phyloP scores from a whole-genome alignment of 345 rosid species.

The Populus alba region DNA sequence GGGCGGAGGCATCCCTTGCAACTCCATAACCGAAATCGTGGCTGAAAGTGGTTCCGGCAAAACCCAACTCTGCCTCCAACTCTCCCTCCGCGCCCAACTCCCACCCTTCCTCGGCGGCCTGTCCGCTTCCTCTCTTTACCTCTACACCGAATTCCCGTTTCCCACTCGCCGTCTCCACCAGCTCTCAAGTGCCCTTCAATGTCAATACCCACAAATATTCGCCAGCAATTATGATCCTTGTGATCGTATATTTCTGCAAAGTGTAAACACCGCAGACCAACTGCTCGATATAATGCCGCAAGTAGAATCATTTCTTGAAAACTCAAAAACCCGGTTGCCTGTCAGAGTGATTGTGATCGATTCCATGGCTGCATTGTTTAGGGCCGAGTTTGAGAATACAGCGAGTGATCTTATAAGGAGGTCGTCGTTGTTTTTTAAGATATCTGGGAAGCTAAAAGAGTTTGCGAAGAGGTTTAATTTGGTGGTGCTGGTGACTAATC shows the following conservation, averaged over 20 bases:
- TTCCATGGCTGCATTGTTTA: slow-evolving; percentile 78
- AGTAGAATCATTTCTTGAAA: slow-evolving; percentile 44
- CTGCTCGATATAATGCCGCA: slow-evolving; percentile 71
- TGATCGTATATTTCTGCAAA: slow-evolving; percentile 55
- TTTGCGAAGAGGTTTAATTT: slow-evolving; percentile 60
- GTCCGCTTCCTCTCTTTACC: slow-evolving; percentile 65
- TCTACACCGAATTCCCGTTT: slow-evolving; percentile 77
- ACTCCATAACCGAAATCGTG: slow-evolving; percentile 70
- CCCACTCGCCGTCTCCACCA: slow-evolving; percentile 73
- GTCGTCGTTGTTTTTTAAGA: slow-evolving; percentile 68
- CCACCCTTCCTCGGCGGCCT: slow-evolving; percentile 74
- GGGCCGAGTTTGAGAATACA: slow-evolving; percentile 82
- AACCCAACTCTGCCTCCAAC: slow-evolving; percentile 88
- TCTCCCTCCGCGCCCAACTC: slow-evolving; percentile 68
- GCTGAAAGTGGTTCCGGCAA: slow-evolving; percentile 88
- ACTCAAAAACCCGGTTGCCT: slow-evolving; percentile 44
- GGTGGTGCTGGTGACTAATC: slow-evolving; percentile 78
- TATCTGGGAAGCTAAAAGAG: slow-evolving; percentile 64
- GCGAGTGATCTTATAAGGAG: slow-evolving; percentile 60
- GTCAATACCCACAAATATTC: slow-evolving; percentile 30
- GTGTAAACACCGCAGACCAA: slow-evolving; percentile 55
- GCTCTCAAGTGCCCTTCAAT: slow-evolving; percentile 43
- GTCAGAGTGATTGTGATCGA: slow-evolving; percentile 75
- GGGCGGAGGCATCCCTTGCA: slow-evolving; percentile 72
- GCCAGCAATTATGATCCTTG: slow-evolving; percentile 37